Percentiles rank a stretch among this genome's conserved stretches.
Conservation (phyloP, 23 red algal genomes). For the Gracilaria domingensis region DNA sequence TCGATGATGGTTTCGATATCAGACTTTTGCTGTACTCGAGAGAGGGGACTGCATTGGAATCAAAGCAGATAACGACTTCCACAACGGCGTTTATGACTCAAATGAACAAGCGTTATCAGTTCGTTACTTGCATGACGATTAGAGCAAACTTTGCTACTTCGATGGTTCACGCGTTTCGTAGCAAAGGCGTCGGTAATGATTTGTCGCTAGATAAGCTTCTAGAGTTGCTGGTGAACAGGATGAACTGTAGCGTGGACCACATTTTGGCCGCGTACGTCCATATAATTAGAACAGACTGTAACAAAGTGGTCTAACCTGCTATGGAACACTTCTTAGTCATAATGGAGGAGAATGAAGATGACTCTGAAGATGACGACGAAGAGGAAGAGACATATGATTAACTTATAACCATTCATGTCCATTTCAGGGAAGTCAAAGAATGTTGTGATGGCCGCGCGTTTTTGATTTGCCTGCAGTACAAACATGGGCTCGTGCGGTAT, state of each 20-base stretch:
- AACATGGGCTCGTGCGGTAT: no score
- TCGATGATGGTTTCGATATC: not conserved
- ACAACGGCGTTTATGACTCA: not conserved
- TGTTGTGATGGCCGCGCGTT: no score
- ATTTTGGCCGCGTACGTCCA: not conserved
- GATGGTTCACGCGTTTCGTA: slow-evolving; percentile 6
- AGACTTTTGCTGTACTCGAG: not conserved
- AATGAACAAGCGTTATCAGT: not conserved
- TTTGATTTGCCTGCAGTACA: no score
- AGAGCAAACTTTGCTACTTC: slow-evolving; percentile 23
- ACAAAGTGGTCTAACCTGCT: not conserved
- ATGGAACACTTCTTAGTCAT: not conserved
- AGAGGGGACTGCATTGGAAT: not conserved
- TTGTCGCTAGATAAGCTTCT: slow-evolving; percentile 6
- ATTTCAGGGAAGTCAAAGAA: no score
- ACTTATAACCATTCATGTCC: no score
- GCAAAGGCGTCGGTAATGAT: not conserved
- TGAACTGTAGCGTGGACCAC: slow-evolving; percentile 23
- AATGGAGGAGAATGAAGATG: not conserved
- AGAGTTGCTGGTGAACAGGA: not conserved
- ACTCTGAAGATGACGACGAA: no score
- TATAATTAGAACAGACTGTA: not conserved
- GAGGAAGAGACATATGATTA: no score
- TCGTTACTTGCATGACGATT: slow-evolving; percentile 12
- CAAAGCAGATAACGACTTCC: not conserved